Conservation (phyloP, 1,139 yeast species). For the Yamadazyma membranifaciens region DNA sequence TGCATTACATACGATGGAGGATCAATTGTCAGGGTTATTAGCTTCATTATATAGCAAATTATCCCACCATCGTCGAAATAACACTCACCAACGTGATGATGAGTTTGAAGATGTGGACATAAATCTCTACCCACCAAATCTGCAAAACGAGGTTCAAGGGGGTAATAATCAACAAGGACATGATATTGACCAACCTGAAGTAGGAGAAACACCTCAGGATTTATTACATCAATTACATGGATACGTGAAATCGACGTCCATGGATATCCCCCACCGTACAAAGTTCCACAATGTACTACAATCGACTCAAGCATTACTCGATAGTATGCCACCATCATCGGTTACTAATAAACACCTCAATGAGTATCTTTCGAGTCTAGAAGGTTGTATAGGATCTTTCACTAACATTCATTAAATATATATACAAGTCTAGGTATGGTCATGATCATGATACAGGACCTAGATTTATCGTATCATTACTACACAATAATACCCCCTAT, state of each 20-base stretch:
- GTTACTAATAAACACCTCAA: constrained; percentile 17
- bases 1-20: background rate
- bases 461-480: too few relatives aligned
- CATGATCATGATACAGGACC: too few relatives aligned
- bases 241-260: constrained; percentile 10
- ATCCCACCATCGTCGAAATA: too few relatives aligned
- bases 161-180: too few relatives aligned
- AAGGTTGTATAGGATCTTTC: constrained; percentile 24
- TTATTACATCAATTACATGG: constrained; percentile 14
- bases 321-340: constrained; percentile 17
- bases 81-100: background rate
- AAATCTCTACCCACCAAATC: too few relatives aligned
- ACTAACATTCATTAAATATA: constrained; percentile 7
- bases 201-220: constrained; percentile 10
- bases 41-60: background rate
- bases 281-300: constrained; percentile 17
- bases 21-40: background rate
- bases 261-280: constrained; percentile 5
- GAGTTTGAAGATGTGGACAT: constrained; percentile 2
- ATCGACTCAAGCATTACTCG: constrained; percentile 17
- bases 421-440: constrained; percentile 3
- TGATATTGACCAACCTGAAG: background rate
- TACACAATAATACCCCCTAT: background rate
- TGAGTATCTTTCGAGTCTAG: constrained; percentile 23
- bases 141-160: too few relatives aligned